phyloP scores from a whole-genome alignment of 768 basidiomycete genomes.

The Russula brevipes region DNA sequence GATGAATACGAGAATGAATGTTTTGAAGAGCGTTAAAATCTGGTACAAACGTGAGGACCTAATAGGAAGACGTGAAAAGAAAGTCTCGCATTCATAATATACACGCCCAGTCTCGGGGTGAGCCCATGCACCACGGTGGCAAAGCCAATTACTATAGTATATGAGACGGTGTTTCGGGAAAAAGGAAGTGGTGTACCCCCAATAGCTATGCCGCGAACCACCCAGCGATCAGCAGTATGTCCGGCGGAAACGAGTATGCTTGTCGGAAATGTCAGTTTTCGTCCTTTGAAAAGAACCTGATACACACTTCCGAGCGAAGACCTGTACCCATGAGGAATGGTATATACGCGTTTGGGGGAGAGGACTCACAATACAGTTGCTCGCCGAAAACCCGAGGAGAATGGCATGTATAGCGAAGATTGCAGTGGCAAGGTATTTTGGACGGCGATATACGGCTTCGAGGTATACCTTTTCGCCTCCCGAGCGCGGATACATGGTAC shows the following conservation, averaged over 20 bases:
- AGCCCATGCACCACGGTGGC: constrained; percentile 50
- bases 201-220: constrained; percentile 53
- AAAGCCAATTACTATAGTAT: constrained; percentile 42
- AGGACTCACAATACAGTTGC: constrained; percentile 45
- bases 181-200: constrained; percentile 37
- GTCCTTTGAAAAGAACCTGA: no score
- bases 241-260: constrained; percentile 50
- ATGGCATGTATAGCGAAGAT: constrained; percentile 48
- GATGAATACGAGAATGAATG: constrained; percentile 47
- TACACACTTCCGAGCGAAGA: constrained; percentile 31
- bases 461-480: constrained; percentile 62
- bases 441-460: constrained; percentile 48
- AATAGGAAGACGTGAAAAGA: not conserved
- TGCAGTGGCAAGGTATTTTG: constrained; percentile 44
- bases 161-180: not conserved
- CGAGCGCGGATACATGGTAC: constrained; percentile 58
- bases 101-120: constrained; percentile 44
- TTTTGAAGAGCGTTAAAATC: constrained; percentile 51
- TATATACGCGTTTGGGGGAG: not conserved
- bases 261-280: not conserved
- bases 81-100: constrained; percentile 46
- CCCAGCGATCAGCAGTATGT: constrained; percentile 40
- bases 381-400: constrained; percentile 39
- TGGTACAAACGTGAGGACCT: constrained; percentile 22
- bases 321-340: constrained; percentile 19